Evolutionary conservation across 257 asterid species (phyloP), one percentile per base, ranked within the genome.

Genomic region (Forsythia suspensa): DNA sequence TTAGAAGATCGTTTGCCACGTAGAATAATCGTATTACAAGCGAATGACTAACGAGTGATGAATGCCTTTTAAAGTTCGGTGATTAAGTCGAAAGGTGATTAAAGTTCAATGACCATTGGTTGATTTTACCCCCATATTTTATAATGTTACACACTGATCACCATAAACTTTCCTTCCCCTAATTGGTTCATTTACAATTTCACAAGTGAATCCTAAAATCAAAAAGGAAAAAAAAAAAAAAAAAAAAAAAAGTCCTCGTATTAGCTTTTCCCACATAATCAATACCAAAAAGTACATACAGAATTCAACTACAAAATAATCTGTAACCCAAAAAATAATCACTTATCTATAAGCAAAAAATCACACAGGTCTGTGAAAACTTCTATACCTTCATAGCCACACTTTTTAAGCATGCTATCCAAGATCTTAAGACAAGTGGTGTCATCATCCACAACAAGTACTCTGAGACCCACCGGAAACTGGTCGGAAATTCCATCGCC

Each of bases 381-480:
- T 16, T 63, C 1, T 63, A 41, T 81, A 96, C 99, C 98, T 90
- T 96, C 88, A 79, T 96, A 94, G 38, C 76, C 88, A 74, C 99
- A 96, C 78, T 83, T 89, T 70, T 76, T 85, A 0, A 94, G 96
- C 97, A 96, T 96, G 89, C 90, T 89, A 80, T 90, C 97, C 89
- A 96, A 88, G 90, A 94, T 94, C 90, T 74, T 88, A 41, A 96
- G 89, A 68, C 99, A 94, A 77, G 96, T 94, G 66, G 90, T 96
- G 87, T 96, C 98, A 86, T 96, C 98, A 82, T 96, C 99, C 61
- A 93, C 99, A 41, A 95, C 94, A 37, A 95, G 97, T 2, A 95
- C 98, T 65, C 96, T 88, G 18, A 95, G 89, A 51, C 97, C 98
- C 29, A 86, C 95, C 84, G 98, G 99, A 80, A 95, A 95, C 83